Evolutionary conservation across 2,329 filamentous ascomycete species (phyloP).

Genomic region (Plenodomus tracheiphilus): DNA sequence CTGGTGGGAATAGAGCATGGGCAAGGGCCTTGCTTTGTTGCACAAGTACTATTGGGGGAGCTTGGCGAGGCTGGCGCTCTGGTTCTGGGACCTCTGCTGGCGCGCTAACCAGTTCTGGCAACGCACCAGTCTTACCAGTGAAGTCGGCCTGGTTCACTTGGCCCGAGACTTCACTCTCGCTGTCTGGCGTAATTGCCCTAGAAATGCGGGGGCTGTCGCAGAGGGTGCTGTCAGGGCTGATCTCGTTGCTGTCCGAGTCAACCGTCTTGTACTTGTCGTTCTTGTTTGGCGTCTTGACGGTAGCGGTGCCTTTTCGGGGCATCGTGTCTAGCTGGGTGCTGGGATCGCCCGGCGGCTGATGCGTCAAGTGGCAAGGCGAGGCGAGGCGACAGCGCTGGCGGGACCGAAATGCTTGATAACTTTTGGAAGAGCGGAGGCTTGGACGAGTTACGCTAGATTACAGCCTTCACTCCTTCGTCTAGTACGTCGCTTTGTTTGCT

Average conservation of each 20-base stretch:
- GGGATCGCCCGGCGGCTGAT: conserved; percentile 7
- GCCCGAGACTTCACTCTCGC: not conserved
- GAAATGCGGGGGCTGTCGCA: not conserved
- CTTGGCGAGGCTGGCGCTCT: conserved; percentile 24
- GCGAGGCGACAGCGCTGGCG: conserved; percentile 22
- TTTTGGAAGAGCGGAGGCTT: conserved; percentile 18
- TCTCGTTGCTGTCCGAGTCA: conserved; percentile 11
- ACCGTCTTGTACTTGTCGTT: conserved; percentile 15
- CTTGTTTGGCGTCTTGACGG: conserved; percentile 25
- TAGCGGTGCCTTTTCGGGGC: conserved; percentile 29
- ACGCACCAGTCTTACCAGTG: not conserved
- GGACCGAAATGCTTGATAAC: conserved; percentile 27
- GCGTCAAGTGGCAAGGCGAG: conserved; percentile 28
- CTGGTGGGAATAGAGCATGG: conserved; percentile 7
- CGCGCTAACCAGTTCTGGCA: not conserved
- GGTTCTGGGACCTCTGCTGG: not conserved
- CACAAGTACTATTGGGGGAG: conserved; percentile 7
- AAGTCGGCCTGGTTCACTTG: conserved; percentile 2
- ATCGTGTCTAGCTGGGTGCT: conserved; percentile 24
- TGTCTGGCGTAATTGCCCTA: not conserved
- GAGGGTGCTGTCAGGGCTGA: not conserved
- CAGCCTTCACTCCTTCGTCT: conserved; percentile 11
- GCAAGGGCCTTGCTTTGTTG: conserved; percentile 13
- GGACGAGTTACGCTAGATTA: conserved; percentile 10
- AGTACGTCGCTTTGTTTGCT: conserved; percentile 10